Evolutionary conservation across 139 green algal species (phyloP).

Genomic region (Edaphochlamys debaryana): DNA sequence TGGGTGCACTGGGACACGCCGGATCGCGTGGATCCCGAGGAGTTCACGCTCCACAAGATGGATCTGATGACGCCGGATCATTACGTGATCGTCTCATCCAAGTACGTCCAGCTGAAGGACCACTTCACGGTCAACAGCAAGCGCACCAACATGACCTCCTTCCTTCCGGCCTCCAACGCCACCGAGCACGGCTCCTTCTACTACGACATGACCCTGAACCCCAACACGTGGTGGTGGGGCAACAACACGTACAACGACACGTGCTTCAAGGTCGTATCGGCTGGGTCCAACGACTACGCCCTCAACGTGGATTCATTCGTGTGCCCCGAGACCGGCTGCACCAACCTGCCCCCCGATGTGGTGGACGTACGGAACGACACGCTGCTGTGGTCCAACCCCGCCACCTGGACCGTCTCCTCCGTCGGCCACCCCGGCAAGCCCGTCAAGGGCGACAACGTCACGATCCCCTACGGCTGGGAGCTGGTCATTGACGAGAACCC

Average conservation of each 20-base stretch:
- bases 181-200: neutral
- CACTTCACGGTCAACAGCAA: conserved; percentile 31
- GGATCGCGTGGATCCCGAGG: conserved; percentile 28
- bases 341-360: neutral
- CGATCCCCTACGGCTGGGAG: conserved; percentile 49
- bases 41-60: conserved; percentile 45
- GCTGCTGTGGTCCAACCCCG: conserved; percentile 47
- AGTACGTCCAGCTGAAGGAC: conserved; percentile 26
- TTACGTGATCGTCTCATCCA: conserved; percentile 20
- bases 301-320: neutral
- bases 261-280: neutral
- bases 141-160: neutral
- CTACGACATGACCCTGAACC: conserved; percentile 43
- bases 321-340: conserved; percentile 41
- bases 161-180: neutral
- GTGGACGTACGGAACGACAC: conserved; percentile 43
- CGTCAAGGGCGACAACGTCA: conserved; percentile 12
- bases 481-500: conserved; percentile 44
- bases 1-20: conserved; percentile 57
- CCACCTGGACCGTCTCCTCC: conserved; percentile 28
- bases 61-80: conserved; percentile 29
- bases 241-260: conserved; percentile 47
- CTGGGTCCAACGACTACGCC: neutral
- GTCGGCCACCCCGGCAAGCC: conserved; percentile 21
- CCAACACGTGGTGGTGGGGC: conserved; percentile 40